A percentile compares a stretch with the other conserved stretches of the same genome.
These are phyloP conservation scores for Yarrowia galli DNA, from an alignment of 1,139 yeast species.

Conservation along the genomic window DNA sequence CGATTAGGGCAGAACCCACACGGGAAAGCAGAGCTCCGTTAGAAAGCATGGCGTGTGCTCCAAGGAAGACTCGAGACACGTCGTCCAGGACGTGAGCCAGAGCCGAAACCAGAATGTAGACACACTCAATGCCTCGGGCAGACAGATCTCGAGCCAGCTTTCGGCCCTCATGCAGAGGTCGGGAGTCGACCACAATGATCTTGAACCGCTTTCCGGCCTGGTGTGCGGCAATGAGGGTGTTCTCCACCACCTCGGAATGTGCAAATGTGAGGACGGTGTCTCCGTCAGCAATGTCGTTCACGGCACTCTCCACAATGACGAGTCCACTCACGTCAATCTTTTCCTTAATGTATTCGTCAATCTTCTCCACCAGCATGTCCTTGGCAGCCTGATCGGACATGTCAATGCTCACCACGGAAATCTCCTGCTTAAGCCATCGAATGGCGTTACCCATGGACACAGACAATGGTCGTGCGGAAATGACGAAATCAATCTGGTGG, in stretches of 20 bases:
- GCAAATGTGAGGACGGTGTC: conserved; percentile 89
- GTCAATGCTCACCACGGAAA: conserved; percentile 73
- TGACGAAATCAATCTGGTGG: conserved; percentile 93
- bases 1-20: conserved; percentile 93
- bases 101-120: conserved; percentile 81
- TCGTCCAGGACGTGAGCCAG: conserved; percentile 80
- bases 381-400: conserved; percentile 78
- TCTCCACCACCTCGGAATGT: conserved; percentile 81
- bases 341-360: conserved; percentile 83
- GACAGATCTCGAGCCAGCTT: conserved; percentile 70
- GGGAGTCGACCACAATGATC: conserved; percentile 90
- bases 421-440: conserved; percentile 95
- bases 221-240: conserved; percentile 74
- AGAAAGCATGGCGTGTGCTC: conserved; percentile 97
- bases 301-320: conserved; percentile 82
- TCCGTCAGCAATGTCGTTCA: conserved; percentile 75
- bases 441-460: conserved; percentile 98
- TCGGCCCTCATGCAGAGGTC: conserved; percentile 95
- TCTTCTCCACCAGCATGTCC: conserved; percentile 65
- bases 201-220: conserved; percentile 71
- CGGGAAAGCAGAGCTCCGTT: conserved; percentile 93
- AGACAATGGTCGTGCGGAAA: conserved; percentile 88
- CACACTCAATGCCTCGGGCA: conserved; percentile 63
- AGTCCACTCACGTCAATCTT: conserved; percentile 84
- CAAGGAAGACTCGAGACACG: conserved; percentile 89